Percentiles rank a stretch among this genome's conserved stretches.
These are phyloP conservation scores for Globisporangium cylindrosporum DNA, from an alignment of 352 stramenopile species.

Conservation along the genomic window DNA sequence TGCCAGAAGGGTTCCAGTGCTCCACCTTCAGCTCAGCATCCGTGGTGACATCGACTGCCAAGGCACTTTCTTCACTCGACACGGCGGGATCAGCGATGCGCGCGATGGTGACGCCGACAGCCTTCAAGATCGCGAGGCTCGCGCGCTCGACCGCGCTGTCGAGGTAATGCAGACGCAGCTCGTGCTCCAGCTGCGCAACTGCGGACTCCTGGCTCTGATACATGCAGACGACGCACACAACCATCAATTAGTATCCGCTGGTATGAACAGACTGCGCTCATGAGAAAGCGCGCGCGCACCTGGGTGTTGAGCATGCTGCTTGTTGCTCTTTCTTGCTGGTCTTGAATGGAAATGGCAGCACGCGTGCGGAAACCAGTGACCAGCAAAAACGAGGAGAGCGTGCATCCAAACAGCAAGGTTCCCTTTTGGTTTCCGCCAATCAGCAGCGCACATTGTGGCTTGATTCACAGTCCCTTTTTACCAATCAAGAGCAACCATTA, in stretches of 20 bases:
- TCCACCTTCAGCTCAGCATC: slow-evolving; percentile 37
- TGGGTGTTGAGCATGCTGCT: slow-evolving; percentile 4
- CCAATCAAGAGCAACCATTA: neutral
- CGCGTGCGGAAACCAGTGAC: neutral
- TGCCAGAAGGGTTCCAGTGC: slow-evolving; percentile 33
- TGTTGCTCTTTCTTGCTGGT: slow-evolving; percentile 1
- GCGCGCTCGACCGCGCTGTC: slow-evolving; percentile 59
- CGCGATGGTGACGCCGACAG: slow-evolving; percentile 43
- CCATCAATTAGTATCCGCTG: neutral
- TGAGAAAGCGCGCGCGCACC: neutral
- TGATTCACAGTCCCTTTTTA: neutral
- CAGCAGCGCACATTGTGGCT: neutral
- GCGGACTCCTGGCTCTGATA: neutral
- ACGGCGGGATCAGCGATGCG: neutral
- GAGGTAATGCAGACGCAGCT: slow-evolving; percentile 57
- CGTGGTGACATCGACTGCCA: slow-evolving; percentile 17
- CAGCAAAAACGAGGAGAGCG: neutral
- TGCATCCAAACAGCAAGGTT: neutral
- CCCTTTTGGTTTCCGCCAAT: neutral
- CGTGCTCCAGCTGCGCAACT: slow-evolving; percentile 26
- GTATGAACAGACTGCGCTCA: neutral
- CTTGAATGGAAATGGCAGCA: neutral
- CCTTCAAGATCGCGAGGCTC: slow-evolving; percentile 49
- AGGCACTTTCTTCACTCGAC: neutral
- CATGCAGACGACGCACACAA: neutral